Evolutionary conservation across 768 basidiomycete species (phyloP), one percentile per base, ranked within the genome.

Genomic region (Termitomyces sp.): DNA sequence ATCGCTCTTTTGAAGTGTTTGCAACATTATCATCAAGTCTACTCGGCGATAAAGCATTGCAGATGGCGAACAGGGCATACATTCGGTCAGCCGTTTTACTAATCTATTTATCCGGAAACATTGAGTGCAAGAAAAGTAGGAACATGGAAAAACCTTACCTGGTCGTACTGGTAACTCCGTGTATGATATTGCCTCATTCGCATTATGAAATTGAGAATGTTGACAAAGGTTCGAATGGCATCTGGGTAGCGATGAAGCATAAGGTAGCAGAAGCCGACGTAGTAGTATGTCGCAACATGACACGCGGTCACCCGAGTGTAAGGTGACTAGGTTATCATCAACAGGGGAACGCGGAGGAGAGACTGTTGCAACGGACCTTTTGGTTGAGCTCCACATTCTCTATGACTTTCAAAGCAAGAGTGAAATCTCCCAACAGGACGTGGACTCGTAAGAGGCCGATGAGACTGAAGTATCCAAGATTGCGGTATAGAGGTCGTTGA

Each of bases 111-210:
- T 25, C 94, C 42, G 5, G 31, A 17, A 49, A 53, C 20, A 40
- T 37, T 57, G n/a, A 60, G 56, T 49, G 40, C 36, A 29, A 46
- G 45, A 43, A 32, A 10, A 49, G 42, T n/a, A 48, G 40, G 6
- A 31, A 42, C 7, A 40, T 48, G 52, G 2, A 50, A 56, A 34
- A 31, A 12, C 11, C 34, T 38, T 63, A 91, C 92, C 81, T 96
- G 94, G 69, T 97, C 95, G 68, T 97, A 97, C 71, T 98, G 95
- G 72, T 96, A 96, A 70, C 92, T 92, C 66, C 96, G 79, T 10
- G 96, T 96, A 78, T 99, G 96, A 75, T 96, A 97, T 71, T 96
- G 94, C 68, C 95, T 86, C 86, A 97, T 95, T 17, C 96, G 85
- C 78, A 93, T 88, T 70, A 96, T 94, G 81, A 97, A 96, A 79